phyloP scores from a whole-genome alignment of 2,329 filamentous ascomycete species.

The Cytospora leucostoma region DNA sequence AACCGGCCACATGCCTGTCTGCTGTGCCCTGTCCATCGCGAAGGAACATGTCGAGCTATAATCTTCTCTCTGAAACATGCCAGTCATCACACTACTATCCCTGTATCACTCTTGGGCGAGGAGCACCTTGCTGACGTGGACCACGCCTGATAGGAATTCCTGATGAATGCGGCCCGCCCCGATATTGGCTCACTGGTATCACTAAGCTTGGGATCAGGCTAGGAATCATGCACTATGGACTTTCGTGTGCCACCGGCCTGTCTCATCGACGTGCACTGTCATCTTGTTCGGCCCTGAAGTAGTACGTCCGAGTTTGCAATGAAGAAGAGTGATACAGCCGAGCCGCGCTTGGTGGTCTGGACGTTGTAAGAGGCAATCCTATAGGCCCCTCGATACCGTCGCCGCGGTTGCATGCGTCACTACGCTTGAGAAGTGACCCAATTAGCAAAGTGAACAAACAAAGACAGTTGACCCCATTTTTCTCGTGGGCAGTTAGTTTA shows the following conservation, averaged over 20 bases:
- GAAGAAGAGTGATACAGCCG: too few relatives aligned
- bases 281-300: not conserved
- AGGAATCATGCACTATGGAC: not conserved
- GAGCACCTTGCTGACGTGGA: not conserved
- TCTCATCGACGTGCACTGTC: not conserved
- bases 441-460: too few relatives aligned
- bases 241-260: not conserved
- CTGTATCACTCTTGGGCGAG: not conserved
- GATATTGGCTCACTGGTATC: not conserved
- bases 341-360: too few relatives aligned
- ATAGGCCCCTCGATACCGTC: too few relatives aligned
- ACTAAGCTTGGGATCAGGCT: not conserved
- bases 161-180: not conserved
- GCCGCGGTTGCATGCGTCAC: too few relatives aligned
- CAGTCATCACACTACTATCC: not conserved
- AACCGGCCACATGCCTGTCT: constrained; percentile 35
- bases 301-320: not conserved
- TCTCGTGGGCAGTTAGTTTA: too few relatives aligned
- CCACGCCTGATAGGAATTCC: not conserved
- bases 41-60: constrained; percentile 44
- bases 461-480: too few relatives aligned
- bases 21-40: constrained; percentile 30
- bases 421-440: too few relatives aligned
- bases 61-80: constrained; percentile 54
- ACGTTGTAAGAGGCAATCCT: too few relatives aligned